phyloP scores from a whole-genome alignment of 371 early-diverging fungal genomes.

The Rhizopus arrhizus region DNA sequence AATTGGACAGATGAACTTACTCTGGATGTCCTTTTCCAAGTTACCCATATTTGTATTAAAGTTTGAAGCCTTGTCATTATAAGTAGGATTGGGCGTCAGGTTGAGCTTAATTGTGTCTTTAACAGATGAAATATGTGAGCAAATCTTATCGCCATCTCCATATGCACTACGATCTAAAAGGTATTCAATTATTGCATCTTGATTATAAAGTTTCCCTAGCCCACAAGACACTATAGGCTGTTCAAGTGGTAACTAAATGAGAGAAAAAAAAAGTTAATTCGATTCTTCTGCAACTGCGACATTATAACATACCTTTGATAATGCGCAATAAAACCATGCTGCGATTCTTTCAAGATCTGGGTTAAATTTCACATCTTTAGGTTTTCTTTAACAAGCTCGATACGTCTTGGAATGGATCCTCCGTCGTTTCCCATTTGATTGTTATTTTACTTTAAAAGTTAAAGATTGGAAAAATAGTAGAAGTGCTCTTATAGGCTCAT shows the following conservation, averaged over 20 bases:
- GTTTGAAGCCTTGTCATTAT: constrained; percentile 39
- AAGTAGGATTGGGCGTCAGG: constrained; percentile 74
- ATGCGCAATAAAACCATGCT: constrained; percentile 81
- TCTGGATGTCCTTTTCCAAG: constrained; percentile 54
- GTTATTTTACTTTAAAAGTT: too few relatives aligned
- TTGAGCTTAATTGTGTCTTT: constrained; percentile 81
- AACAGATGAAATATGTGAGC: constrained; percentile 71
- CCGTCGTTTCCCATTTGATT: constrained; percentile 90
- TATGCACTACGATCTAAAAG: constrained; percentile 75
- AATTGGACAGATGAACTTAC: constrained; percentile 86
- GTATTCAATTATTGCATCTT: constrained; percentile 84
- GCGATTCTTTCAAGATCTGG: constrained; percentile 68
- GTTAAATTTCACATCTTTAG: constrained; percentile 75
- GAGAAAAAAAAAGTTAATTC: neutral
- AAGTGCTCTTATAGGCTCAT: too few relatives aligned
- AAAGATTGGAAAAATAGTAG: too few relatives aligned
- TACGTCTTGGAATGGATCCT: constrained; percentile 92
- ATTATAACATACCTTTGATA: constrained; percentile 71
- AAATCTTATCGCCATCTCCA: constrained; percentile 83
- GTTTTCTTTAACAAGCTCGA: constrained; percentile 90
- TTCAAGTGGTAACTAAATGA: constrained; percentile 61
- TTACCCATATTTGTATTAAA: constrained; percentile 50
- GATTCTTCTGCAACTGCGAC: neutral
- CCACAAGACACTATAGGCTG: constrained; percentile 81
- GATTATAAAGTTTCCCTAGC: constrained; percentile 91